Percentiles rank a stretch among this genome's conserved stretches.
phyloP scores from a whole-genome alignment of 257 asterid species.

The Fraxinus cuspidata region DNA sequence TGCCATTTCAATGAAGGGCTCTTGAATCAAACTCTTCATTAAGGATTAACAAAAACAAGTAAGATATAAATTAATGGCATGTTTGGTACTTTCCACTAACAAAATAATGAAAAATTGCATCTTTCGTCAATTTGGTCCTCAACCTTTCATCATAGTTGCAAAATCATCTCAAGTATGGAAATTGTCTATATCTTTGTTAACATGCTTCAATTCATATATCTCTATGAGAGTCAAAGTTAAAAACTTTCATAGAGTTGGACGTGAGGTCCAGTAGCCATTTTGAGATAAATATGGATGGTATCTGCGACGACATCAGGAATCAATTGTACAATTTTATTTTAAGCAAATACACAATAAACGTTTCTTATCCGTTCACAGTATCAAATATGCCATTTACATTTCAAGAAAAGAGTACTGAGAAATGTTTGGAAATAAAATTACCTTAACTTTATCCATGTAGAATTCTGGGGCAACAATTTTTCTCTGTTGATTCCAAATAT shows the following conservation, averaged over 20 bases:
- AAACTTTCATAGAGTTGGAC: no score
- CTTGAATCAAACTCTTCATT: neutral
- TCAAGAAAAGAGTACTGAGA: neutral
- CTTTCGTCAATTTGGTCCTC: neutral
- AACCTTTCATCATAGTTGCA: neutral
- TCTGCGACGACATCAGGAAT: neutral
- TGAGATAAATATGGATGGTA: neutral
- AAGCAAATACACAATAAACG: no score
- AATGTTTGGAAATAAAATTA: constrained; percentile 20
- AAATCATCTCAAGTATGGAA: neutral
- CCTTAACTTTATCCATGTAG: constrained; percentile 86
- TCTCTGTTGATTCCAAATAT: constrained; percentile 73
- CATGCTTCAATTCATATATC: neutral
- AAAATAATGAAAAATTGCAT: neutral
- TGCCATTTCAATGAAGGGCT: constrained; percentile 25
- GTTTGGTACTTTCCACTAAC: neutral
- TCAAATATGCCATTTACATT: neutral
- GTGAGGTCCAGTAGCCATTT: neutral
- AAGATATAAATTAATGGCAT: no score
- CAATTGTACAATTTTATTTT: no score
- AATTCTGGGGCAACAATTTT: constrained; percentile 81
- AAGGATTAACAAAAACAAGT: neutral
- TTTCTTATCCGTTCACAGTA: neutral
- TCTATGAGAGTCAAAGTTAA: no score
- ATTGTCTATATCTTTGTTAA: no score